Evolutionary conservation across 257 asterid genomes (phyloP).

Genomic region (Penstemon newberryi): DNA sequence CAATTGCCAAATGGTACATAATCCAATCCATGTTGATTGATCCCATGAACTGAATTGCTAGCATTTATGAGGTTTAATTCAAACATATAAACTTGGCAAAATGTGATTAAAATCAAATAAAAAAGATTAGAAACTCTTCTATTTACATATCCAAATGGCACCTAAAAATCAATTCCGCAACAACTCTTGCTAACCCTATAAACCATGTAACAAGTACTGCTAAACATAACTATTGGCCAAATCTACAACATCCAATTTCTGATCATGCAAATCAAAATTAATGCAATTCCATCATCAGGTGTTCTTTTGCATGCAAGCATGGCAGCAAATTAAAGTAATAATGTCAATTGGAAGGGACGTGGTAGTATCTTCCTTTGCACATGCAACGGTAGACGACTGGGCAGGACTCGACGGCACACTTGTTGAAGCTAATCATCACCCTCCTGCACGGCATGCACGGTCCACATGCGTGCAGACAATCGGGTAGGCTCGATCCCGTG

Average conservation of each 20-base stretch:
- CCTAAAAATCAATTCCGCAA: constrained; percentile 4
- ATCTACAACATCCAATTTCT: not conserved
- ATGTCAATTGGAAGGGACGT: constrained; percentile 77
- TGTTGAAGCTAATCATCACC: constrained; percentile 75
- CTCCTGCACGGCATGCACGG: constrained; percentile 84
- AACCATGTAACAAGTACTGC: not conserved
- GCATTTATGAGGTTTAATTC: too few relatives aligned
- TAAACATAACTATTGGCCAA: not conserved
- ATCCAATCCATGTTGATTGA: too few relatives aligned
- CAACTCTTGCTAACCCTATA: not conserved
- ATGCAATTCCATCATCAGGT: not conserved
- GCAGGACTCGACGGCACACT: constrained; percentile 85
- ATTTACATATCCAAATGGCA: constrained; percentile 7
- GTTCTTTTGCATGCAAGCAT: not conserved
- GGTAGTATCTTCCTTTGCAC: constrained; percentile 90
- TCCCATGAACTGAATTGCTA: too few relatives aligned
- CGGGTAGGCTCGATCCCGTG: constrained; percentile 91
- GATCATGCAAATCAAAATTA: not conserved
- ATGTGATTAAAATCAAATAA: not conserved
- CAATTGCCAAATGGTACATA: too few relatives aligned
- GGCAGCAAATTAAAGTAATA: not conserved
- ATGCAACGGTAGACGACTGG: constrained; percentile 90
- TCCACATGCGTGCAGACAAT: constrained; percentile 90
- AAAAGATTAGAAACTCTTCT: not conserved
- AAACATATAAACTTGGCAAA: not conserved